Conservation (phyloP, 371 early-diverging fungal species). For the Lichtheimia corymbifera region DNA sequence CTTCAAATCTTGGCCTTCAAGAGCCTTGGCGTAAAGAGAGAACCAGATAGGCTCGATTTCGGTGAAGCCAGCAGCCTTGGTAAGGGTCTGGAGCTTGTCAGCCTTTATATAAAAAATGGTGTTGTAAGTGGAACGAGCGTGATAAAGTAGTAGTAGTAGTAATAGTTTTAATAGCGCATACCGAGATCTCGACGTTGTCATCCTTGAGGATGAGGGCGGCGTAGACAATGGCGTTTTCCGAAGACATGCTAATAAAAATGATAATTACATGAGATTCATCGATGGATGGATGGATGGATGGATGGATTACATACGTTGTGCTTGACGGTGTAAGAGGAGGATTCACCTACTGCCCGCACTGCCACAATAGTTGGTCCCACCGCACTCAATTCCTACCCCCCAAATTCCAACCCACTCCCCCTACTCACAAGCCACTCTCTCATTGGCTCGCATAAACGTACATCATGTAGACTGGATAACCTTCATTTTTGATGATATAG, state of each 20-base stretch:
- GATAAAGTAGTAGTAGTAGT: not conserved
- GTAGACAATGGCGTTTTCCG: slow-evolving; percentile 94
- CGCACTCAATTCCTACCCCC: too few relatives aligned
- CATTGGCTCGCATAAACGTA: too few relatives aligned
- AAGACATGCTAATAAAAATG: slow-evolving; percentile 47
- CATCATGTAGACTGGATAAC: too few relatives aligned
- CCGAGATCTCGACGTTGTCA: slow-evolving; percentile 94
- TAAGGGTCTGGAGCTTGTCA: slow-evolving; percentile 91
- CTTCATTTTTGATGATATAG: too few relatives aligned
- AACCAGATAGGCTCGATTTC: slow-evolving; percentile 96
- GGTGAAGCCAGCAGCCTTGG: slow-evolving; percentile 86
- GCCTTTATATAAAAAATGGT: slow-evolving; percentile 60
- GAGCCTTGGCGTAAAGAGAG: slow-evolving; percentile 96
- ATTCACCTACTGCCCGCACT: too few relatives aligned
- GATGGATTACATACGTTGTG: slow-evolving; percentile 5
- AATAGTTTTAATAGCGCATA: slow-evolving; percentile 46
- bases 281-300: slow-evolving; percentile 20
- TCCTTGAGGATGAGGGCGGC: slow-evolving; percentile 98
- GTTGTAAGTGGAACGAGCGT: not conserved
- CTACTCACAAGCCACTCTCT: too few relatives aligned
- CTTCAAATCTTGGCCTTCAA: slow-evolving; percentile 91
- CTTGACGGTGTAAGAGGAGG: slow-evolving; percentile 1
- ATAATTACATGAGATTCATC: slow-evolving; percentile 8
- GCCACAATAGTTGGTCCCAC: too few relatives aligned
- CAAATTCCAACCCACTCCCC: too few relatives aligned